Base-by-base conservation (phyloP, 441 rosid species). In the Arabidopsis lyrata region DNA sequence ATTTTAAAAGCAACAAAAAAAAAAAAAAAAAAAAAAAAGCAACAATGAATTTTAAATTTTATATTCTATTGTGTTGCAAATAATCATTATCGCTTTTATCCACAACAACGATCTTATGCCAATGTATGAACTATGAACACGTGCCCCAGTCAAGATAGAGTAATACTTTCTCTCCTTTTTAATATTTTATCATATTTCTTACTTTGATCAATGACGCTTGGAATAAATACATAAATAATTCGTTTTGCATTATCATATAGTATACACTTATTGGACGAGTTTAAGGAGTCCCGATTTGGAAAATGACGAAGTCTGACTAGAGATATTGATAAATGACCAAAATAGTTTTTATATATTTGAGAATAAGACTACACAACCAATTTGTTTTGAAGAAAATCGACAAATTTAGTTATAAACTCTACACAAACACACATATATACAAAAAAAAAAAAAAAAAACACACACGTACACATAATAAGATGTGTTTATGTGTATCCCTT, bases 81-180 rank as follows among this genome's bases (percentile, higher is more conserved):
- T 57, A 22, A 53, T 63, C 8, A 64, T 38, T 66, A 16, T 71
- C 54, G 24, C 49, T 69, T 66, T 41, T 44, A 77, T 71, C 80
- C 58, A 59, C 56, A 71, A 58, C 18, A 55, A 52, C 58, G 69
- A 61, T 53, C 53, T 54, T 24, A 29, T 70, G 54, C 67, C 54
- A 49, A 27, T 70, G 24, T 56, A 49, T 22, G 71, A 70, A 70
- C 75, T 56, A 49, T 12, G 71, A 70, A 76, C 79, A 76, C 79
- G 76, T 76, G 76, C 62, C 79, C 66, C 52, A 31, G 13, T 34
- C 38, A 45, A 47, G 6, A 47, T 53, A 29, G 56, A 62, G 29
- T 57, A 6, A 63, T 36, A 63, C 5, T 55, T 41, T 44, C 13
- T 27, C 3, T 56, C n/a, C 16, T 12, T 44, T 20, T 13, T 15